phyloP scores from a whole-genome alignment of 352 stramenopile genomes.

The Saprolegnia diclina region DNA sequence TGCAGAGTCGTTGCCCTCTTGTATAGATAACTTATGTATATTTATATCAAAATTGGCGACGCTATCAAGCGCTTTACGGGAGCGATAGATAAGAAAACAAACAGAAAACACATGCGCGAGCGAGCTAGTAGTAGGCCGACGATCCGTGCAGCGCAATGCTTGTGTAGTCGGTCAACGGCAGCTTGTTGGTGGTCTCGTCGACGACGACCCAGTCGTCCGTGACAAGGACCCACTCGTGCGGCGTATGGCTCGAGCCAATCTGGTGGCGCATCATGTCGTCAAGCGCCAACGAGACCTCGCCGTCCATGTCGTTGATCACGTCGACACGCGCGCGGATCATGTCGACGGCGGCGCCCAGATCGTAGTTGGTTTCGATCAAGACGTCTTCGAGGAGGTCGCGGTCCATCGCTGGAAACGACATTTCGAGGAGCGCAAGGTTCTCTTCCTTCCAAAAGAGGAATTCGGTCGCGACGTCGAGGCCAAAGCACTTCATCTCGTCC shows the following conservation, averaged over 20 bases:
- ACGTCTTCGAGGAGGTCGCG: constrained; percentile 26
- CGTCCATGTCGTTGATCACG: constrained; percentile 27
- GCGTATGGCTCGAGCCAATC: neutral
- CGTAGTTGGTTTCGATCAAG: constrained; percentile 20
- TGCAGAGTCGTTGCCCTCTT: no score
- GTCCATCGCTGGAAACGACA: constrained; percentile 28
- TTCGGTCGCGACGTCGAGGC: constrained; percentile 17
- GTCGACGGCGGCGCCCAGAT: constrained; percentile 22
- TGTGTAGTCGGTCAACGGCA: neutral
- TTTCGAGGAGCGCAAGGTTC: constrained; percentile 22
- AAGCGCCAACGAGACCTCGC: constrained; percentile 18
- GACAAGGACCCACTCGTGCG: constrained; percentile 25
- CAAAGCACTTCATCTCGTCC: constrained; percentile 14
- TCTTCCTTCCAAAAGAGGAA: constrained; percentile 28
- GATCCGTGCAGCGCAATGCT: neutral
- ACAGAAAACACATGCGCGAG: neutral
- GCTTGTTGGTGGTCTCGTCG: constrained; percentile 9
- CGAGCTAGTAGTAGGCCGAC: neutral
- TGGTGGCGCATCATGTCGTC: constrained; percentile 14
- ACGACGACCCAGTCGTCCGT: constrained; percentile 23
- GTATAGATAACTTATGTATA: constrained; percentile 1
- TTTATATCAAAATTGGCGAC: constrained; percentile 3
- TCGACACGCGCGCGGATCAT: constrained; percentile 21
- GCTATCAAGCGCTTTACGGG: neutral
- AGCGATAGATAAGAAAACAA: neutral